These are phyloP conservation scores for Acanthochlamys bracteata DNA, from an alignment of 106 monocot genomes.

Conservation along the genomic window DNA sequence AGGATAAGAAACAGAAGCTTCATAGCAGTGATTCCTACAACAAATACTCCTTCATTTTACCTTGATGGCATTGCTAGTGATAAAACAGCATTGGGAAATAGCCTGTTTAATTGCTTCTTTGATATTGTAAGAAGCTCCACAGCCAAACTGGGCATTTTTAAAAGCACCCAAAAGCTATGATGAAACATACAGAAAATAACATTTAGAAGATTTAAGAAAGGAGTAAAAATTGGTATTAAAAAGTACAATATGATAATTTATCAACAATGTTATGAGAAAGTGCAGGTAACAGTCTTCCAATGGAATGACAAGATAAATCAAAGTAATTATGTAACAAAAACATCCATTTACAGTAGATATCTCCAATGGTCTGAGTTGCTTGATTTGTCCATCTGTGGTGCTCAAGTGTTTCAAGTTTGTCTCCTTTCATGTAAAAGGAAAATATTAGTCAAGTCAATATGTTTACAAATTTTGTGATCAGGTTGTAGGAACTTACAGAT, in stretches of 20 bases:
- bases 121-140: slow-evolving; percentile 70
- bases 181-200: background rate
- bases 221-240: too few relatives aligned
- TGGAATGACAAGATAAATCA: too few relatives aligned
- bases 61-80: slow-evolving; percentile 41
- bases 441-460: background rate
- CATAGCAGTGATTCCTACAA: background rate
- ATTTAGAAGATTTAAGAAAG: too few relatives aligned
- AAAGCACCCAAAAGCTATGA: slow-evolving; percentile 51
- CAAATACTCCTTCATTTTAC: slow-evolving; percentile 15
- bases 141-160: slow-evolving; percentile 63
- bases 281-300: too few relatives aligned
- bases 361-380: slow-evolving; percentile 42
- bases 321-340: background rate
- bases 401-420: slow-evolving; percentile 29
- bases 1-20: background rate
- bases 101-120: slow-evolving; percentile 75
- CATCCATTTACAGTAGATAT: slow-evolving; percentile 34
- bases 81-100: slow-evolving; percentile 47
- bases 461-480: too few relatives aligned
- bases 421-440: slow-evolving; percentile 35
- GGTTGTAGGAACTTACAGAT: slow-evolving; percentile 72
- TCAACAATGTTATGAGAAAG: too few relatives aligned
- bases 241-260: too few relatives aligned
- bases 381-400: slow-evolving; percentile 44